Conservation (phyloP, 805 yeast genomes). For the Kluyveromyces starmeri region DNA sequence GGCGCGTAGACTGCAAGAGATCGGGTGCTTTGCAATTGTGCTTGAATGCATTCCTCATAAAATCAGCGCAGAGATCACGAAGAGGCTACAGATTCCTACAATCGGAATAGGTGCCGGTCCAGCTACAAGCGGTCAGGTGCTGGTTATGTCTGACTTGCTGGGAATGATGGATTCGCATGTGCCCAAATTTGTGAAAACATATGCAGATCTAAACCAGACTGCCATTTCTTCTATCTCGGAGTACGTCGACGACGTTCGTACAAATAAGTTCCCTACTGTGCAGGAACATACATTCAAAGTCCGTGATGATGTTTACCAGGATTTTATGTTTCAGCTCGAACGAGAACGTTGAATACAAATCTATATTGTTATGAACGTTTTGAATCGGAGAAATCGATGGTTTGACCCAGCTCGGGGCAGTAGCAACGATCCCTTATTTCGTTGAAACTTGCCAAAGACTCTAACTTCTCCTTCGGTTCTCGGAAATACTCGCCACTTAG, state of each 20-base stretch:
- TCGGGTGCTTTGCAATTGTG: conserved; percentile 70
- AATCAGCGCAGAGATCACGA: conserved; percentile 58
- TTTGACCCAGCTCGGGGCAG: conserved; percentile 67
- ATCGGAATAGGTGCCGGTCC: conserved; percentile 96
- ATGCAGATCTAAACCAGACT: conserved; percentile 40
- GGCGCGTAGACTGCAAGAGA: conserved; percentile 57
- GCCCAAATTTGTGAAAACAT: conserved; percentile 73
- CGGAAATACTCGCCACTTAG: conserved; percentile 79
- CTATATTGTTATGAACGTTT: too few species aligned
- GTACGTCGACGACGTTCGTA: conserved; percentile 54
- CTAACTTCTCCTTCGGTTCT: conserved; percentile 66
- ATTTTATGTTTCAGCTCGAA: conserved; percentile 31
- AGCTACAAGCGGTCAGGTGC: conserved; percentile 76
- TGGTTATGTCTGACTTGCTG: conserved; percentile 76
- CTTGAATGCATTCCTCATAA: conserved; percentile 81
- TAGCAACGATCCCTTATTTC: conserved; percentile 31
- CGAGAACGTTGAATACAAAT: too few species aligned
- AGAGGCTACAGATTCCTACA: conserved; percentile 57
- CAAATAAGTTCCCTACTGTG: conserved; percentile 48
- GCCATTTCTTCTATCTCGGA: conserved; percentile 43
- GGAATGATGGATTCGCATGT: conserved; percentile 55
- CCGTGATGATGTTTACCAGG: conserved; percentile 49
- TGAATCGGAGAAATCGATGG: not conserved
- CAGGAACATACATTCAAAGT: conserved; percentile 59
- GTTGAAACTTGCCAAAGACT: conserved; percentile 37